Base-by-base conservation (phyloP, 768 basidiomycete species). In the Psilocybe cyanescens region DNA sequence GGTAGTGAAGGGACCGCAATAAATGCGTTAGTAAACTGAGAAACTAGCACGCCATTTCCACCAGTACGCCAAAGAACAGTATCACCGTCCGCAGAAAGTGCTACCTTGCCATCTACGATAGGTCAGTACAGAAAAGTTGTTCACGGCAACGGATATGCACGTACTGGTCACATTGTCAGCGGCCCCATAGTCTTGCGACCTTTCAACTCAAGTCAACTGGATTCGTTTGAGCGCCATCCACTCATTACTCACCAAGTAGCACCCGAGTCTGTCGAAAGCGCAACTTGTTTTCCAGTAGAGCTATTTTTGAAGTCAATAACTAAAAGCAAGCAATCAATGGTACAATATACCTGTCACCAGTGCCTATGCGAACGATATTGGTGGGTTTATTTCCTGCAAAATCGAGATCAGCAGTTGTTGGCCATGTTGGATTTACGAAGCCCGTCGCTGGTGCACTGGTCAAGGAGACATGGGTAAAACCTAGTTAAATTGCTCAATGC, bases 21-120 rank as follows among this genome's bases (percentile, higher is more conserved):
- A 70, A 89, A 88, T 1, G 82, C 54, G 45, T 74, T 76, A 4
- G 78, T 79, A 63, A 78, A 80, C 52, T 81, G 80, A 8, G 86
- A 87, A 3, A 86, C 82, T 60, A 79, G 70, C 24, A 86, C 79
- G 37, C 85, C 83, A 49, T 81, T 79, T 41, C 72, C 65, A 12
- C 70, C 70, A 11, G 83, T 84, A 51, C 79, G 71, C 87, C 87
- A 88, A 24, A 89, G 79, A 30, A 88, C 81, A 41, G 82, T 83
- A 67, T 81, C 80, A 2, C 80, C 86, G 64, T 83, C 74, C 1
- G 86, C 86, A 35, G 83, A 84, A 39, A 82, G 67, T 11, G 82
- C 76, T 24, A 81, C 76, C 66, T 80, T 78, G 44, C 77, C 77
- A 37, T 76, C 76, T 73, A 63, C 9, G 9, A 11, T 5, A 14